Conservation (phyloP, 1,284 basidiomycete species). For the Amylostereum chailletii region DNA sequence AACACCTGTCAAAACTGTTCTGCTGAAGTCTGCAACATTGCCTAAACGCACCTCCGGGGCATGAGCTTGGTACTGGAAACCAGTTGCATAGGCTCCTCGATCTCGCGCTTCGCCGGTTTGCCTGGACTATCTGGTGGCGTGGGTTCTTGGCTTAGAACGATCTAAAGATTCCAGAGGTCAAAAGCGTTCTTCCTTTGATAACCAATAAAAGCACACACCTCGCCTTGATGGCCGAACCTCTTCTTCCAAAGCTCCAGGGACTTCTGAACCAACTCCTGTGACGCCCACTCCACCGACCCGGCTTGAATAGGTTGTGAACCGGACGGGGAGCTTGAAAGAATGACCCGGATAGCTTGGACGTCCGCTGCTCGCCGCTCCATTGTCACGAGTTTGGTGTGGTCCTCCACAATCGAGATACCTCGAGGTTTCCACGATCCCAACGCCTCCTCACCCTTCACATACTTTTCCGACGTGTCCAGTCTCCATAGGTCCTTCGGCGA, state of each 20-base stretch:
- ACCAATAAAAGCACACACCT: constrained; percentile 38
- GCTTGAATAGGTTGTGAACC: constrained; percentile 32
- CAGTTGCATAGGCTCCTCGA: constrained; percentile 52
- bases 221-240: constrained; percentile 65
- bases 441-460: constrained; percentile 85
- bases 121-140: constrained; percentile 39
- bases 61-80: constrained; percentile 66
- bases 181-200: not conserved
- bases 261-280: constrained; percentile 53
- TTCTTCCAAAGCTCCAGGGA: constrained; percentile 77
- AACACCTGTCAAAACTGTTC: not conserved
- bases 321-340: constrained; percentile 52
- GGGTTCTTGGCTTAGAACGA: constrained; percentile 67
- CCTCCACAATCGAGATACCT: constrained; percentile 81
- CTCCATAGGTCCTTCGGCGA: constrained; percentile 90
- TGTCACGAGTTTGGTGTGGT: constrained; percentile 64
- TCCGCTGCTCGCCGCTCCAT: constrained; percentile 75
- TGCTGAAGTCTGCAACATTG: too few species aligned
- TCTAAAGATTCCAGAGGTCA: constrained; percentile 32
- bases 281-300: constrained; percentile 53
- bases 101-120: constrained; percentile 31
- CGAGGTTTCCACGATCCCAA: constrained; percentile 81
- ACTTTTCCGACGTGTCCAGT: constrained; percentile 89
- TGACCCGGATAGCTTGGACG: constrained; percentile 80
- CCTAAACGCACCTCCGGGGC: constrained; percentile 49